phyloP scores from a whole-genome alignment of 768 basidiomycete genomes.

The Boletellus ananas region DNA sequence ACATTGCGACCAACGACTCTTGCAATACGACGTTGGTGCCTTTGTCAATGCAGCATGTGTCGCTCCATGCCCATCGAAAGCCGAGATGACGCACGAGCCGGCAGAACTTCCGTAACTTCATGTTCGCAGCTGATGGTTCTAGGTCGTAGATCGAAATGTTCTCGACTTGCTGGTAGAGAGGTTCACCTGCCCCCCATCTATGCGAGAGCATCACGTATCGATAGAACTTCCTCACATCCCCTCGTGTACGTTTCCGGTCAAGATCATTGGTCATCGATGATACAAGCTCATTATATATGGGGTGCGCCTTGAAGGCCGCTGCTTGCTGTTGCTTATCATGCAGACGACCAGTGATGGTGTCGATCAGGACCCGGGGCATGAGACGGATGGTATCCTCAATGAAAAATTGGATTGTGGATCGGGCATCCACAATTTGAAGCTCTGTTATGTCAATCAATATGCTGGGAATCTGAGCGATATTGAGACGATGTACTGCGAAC shows the following conservation, averaged over 20 bases:
- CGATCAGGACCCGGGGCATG: conserved; percentile 2
- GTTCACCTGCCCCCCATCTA: neutral
- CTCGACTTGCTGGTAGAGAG: neutral
- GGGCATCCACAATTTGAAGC: neutral
- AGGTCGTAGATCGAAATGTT: neutral
- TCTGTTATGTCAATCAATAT: too few species aligned
- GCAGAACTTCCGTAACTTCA: neutral
- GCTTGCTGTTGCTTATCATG: neutral
- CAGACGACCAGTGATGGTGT: conserved; percentile 2
- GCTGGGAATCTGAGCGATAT: too few species aligned
- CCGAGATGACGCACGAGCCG: neutral
- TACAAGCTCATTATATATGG: neutral
- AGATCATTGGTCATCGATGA: neutral
- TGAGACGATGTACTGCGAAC: too few species aligned
- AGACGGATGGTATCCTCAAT: neutral
- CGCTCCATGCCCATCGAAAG: conserved; percentile 9
- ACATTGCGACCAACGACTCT: conserved; percentile 12
- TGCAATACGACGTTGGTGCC: neutral
- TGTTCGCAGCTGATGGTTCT: neutral
- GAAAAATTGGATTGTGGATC: neutral
- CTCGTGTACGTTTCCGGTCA: neutral
- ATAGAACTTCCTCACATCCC: neutral
- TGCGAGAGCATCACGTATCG: conserved; percentile 6
- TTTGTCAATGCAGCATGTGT: conserved; percentile 8
- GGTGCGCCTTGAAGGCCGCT: neutral